A percentile compares a stretch with the other conserved stretches of the same genome.
Evolutionary conservation across 176 grass and related monocot genomes (phyloP).

Genomic region (Rhynchospora breviuscula): DNA sequence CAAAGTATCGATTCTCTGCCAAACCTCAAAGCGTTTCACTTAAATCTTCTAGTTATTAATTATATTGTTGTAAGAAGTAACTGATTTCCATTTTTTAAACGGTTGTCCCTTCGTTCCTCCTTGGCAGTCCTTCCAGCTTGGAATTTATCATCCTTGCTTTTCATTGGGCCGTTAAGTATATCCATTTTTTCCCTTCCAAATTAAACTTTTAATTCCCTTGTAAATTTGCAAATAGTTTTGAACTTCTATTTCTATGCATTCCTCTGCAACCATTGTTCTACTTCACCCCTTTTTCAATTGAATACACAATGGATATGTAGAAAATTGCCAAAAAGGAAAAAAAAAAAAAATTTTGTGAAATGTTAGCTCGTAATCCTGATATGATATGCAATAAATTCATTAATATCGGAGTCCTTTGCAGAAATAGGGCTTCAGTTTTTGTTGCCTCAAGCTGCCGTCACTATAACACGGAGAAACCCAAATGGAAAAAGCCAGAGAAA

Average conservation of each 20-base stretch:
- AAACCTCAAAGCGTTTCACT: too few relatives aligned
- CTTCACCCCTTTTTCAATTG: background rate
- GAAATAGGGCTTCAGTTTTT: background rate
- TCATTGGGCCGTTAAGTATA: background rate
- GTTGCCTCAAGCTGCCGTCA: background rate
- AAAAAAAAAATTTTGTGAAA: background rate
- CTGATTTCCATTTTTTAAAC: slow-evolving; percentile 3
- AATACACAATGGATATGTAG: background rate
- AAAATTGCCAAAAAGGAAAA: background rate
- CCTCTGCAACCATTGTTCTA: background rate
- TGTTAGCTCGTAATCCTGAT: background rate
- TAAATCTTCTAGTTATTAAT: background rate
- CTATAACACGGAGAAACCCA: background rate
- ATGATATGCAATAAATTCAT: background rate
- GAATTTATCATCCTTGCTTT: background rate
- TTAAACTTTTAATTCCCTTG: background rate
- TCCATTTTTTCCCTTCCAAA: background rate
- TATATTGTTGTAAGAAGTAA: background rate
- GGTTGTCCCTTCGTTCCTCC: background rate
- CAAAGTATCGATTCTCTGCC: background rate
- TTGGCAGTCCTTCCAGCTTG: slow-evolving; percentile 1
- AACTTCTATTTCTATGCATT: background rate
- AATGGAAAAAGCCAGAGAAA: slow-evolving; percentile 51
- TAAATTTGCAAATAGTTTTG: too few relatives aligned
- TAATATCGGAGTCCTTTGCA: background rate